Conservation (phyloP, 495 filamentous ascomycete genomes). For the Lichina pygmaea region DNA sequence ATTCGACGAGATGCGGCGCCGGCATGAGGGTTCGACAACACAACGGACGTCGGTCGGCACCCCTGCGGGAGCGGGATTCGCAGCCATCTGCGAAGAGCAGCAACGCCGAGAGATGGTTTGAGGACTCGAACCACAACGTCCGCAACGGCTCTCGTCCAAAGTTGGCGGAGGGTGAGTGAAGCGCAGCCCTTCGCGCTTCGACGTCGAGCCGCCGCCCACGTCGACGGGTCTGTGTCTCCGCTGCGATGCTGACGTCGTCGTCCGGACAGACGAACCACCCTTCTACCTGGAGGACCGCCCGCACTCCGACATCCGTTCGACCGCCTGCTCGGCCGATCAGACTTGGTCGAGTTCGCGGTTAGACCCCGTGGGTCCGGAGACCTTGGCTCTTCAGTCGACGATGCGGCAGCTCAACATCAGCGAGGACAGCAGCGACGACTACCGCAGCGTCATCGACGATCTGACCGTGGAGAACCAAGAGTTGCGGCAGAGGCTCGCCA, state of each 20-base stretch:
- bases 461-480: slow-evolving; percentile 43
- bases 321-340: slow-evolving; percentile 2
- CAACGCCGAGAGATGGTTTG: slow-evolving; percentile 10
- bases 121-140: slow-evolving; percentile 9
- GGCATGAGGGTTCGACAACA: no score
- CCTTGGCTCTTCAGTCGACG: neutral
- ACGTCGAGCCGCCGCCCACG: neutral
- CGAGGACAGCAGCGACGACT: slow-evolving; percentile 17
- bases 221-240: no score
- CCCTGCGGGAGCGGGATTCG: no score
- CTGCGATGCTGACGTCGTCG: neutral
- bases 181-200: neutral
- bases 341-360: neutral
- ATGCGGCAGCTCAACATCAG: neutral
- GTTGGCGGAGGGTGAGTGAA: slow-evolving; percentile 5
- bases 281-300: slow-evolving; percentile 19
- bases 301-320: slow-evolving; percentile 2
- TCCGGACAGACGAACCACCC: slow-evolving; percentile 20
- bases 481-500: slow-evolving; percentile 37
- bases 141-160: slow-evolving; percentile 1
- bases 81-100: neutral
- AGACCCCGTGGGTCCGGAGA: neutral
- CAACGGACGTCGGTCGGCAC: no score
- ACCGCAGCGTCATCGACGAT: slow-evolving; percentile 43
- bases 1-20: no score